A percentile compares a stretch with the other conserved stretches of the same genome.
Conservation (phyloP, 305 asterid genomes). For the Fraxinus sp. region DNA sequence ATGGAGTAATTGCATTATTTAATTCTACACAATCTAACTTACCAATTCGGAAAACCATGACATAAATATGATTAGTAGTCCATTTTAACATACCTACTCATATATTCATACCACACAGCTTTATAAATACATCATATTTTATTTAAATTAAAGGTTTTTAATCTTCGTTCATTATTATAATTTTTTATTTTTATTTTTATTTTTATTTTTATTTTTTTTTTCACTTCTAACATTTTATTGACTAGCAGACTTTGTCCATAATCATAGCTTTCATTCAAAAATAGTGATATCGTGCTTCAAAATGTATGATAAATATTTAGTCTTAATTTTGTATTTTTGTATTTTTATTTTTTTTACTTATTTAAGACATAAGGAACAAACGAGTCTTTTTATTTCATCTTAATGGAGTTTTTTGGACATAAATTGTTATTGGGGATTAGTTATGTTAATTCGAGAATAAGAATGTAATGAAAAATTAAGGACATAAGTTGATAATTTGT, state of each 20-base stretch:
- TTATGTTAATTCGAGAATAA: background rate
- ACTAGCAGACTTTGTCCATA: background rate
- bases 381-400: background rate
- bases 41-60: background rate
- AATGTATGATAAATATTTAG: background rate
- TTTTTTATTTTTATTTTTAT: no score
- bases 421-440: background rate
- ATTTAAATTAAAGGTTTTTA: no score
- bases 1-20: background rate
- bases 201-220: no score
- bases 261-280: background rate
- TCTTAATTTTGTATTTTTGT: background rate
- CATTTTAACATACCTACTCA: background rate
- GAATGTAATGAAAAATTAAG: no score
- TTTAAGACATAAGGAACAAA: background rate
- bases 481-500: background rate
- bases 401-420: no score
- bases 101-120: background rate
- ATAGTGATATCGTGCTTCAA: background rate
- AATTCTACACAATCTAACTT: background rate
- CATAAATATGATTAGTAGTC: background rate
- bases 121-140: no score
- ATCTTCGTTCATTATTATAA: background rate
- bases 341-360: no score
- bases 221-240: background rate